Base-by-base conservation (phyloP, 2,329 filamentous ascomycete genomes). In the Hypoxylon sp. region DNA sequence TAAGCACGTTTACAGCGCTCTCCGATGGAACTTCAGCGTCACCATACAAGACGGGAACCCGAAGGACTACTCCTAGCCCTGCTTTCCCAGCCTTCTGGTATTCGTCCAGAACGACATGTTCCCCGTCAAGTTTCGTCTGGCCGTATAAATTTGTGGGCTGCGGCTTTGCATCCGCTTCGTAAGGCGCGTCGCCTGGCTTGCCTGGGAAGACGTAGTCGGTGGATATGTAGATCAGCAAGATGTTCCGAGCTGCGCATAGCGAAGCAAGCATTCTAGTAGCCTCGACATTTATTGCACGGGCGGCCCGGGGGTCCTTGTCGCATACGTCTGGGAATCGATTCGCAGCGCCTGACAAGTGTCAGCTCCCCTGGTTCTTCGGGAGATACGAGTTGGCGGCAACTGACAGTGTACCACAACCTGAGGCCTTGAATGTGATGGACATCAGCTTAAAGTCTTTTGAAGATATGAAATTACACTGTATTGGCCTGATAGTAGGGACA, bases 251-350 rank as follows among this genome's bases (percentile, higher is more conserved):
- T 0, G 88, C 85, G 54, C 91, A 90, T n/a, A 88, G 83, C 40
- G 82, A 78, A 8, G 92, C 92, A 11, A 97, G 85, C 7, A 80
- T 79, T 49, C 83, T 80, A 48, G 92, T 91, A 2, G 93, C 91
- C 2, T 87, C 83, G 11, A 95, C 87, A 74, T 97, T 97, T 72
- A 96, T 82, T 16, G 84, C 85, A 64, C 85, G 86, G 2, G 93
- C 92, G 56, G 88, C 91, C 63, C 89, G 86, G 2, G 93, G 93
- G 76, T 97, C 88, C 69, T 87, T 85, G 72, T 93, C 91, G 74
- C 93, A 95, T 75, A 91, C 91, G 78, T 97, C 93, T 1, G 94
- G 93, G 73, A 91, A 96, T 66, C 93, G 89, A 78, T 97, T 94
- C 46, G 93, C 93, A 40, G 93, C 94, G 75, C 91, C 91, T 94